Evolutionary conservation across 768 basidiomycete species (phyloP), one percentile per base, ranked within the genome.

Genomic region (Lactifluus subvellereus): DNA sequence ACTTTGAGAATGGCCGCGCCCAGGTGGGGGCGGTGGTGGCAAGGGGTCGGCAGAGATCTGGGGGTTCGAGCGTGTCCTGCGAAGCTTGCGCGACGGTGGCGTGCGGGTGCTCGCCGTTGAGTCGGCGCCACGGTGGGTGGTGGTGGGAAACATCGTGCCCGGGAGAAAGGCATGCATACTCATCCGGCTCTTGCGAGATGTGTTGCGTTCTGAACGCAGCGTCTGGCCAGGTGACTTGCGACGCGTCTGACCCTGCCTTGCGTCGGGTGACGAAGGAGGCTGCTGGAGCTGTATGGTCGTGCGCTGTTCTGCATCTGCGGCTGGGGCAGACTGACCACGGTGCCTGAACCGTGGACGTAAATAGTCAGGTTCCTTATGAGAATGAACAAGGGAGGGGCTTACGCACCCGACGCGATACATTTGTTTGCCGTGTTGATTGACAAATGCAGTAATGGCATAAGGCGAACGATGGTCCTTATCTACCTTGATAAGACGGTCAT

Each of bases 401-500:
- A 80, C 86, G 73, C 64, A 91, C 89, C 88, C 85, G 50, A 94
- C 81, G 54, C 91, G 86, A 74, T 79, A 91, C 79, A 88, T 83
- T 71, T 81, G 79, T 69, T 84, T 85, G 57, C 91, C 91, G 73
- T 89, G 84, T 71, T 91, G 88, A 71, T 89, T 91, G 53, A 88
- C 80, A 69, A 89, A 85, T 8, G 86, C 85, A n/a, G 89, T 91
- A 68, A 91, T 89, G 43, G 84, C 84, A 71, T 86, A 93, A 2
- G 91, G 90, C 13, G 89, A 91, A 35, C 87, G 83, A 11, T 85
- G 78, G 63, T 83, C 78, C 69, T 81, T 79, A 16, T 83, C 80
- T 35, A 92, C 87, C 13, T 89, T 86, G 40, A 84, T 72, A 48
- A 80, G 75, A 54, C 84, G 82, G 72, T 94, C 91, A 69, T 87